Evolutionary conservation across 2,329 filamentous ascomycete genomes (phyloP).

Genomic region (Scleromitrula shiraiana): DNA sequence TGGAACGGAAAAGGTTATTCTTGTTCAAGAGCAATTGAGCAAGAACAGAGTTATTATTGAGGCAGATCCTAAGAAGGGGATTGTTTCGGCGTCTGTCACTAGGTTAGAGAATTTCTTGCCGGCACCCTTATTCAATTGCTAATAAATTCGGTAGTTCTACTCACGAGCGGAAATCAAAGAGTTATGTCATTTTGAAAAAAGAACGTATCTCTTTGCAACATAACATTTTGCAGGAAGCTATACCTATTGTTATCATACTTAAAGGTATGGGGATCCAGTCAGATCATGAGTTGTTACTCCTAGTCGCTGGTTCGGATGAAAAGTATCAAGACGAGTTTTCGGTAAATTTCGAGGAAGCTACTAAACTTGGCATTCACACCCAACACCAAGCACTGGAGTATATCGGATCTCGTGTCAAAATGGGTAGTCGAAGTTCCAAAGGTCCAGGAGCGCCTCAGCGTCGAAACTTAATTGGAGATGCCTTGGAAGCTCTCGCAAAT

Average conservation of each 20-base stretch:
- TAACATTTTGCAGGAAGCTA: constrained; percentile 84
- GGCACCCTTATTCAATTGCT: constrained; percentile 3
- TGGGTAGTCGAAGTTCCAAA: constrained; percentile 55
- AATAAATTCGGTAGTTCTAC: constrained; percentile 63
- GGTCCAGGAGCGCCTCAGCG: constrained; percentile 46
- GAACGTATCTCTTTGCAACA: constrained; percentile 83
- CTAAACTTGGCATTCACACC: constrained; percentile 76
- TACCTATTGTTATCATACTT: constrained; percentile 90
- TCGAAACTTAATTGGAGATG: constrained; percentile 82
- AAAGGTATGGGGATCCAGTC: constrained; percentile 91
- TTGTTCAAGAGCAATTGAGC: constrained; percentile 97
- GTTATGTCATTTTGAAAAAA: constrained; percentile 90
- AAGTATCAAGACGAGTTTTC: constrained; percentile 91
- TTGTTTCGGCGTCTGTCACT: constrained; percentile 92
- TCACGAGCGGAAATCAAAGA: constrained; percentile 96
- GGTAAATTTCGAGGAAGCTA: constrained; percentile 89
- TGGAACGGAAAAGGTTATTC: constrained; percentile 95
- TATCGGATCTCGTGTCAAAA: constrained; percentile 79
- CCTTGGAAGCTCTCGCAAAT: constrained; percentile 83
- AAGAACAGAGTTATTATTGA: constrained; percentile 99
- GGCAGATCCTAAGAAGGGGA: constrained; percentile 80
- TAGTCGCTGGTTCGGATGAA: constrained; percentile 81
- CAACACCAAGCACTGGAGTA: constrained; percentile 95
- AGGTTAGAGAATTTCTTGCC: constrained; percentile 32
- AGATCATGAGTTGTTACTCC: constrained; percentile 87